Conservation (phyloP, 2,329 filamentous ascomycete species). For the Grosmannia clavigera region DNA sequence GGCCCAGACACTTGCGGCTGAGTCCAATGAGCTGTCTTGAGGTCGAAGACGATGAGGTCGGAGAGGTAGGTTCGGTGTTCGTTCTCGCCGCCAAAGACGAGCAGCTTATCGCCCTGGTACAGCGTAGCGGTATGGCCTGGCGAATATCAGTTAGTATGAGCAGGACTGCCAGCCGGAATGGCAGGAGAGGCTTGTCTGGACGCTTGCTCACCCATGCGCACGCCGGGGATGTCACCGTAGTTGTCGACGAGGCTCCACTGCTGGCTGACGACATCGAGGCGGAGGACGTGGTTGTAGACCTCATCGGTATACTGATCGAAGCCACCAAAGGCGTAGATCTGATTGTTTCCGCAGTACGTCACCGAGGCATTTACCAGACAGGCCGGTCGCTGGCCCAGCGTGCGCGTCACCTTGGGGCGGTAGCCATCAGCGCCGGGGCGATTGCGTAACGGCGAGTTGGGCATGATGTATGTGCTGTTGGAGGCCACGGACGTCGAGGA, state of each 20-base stretch:
- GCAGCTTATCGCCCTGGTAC: constrained; percentile 86
- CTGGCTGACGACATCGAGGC: constrained; percentile 72
- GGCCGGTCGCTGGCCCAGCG: constrained; percentile 69
- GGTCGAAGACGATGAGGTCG: constrained; percentile 90
- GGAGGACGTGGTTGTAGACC: constrained; percentile 95
- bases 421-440: constrained; percentile 59
- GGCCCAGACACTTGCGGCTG: constrained; percentile 78
- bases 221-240: constrained; percentile 93
- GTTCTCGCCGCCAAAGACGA: constrained; percentile 96
- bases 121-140: constrained; percentile 86
- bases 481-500: not conserved
- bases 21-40: constrained; percentile 90
- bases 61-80: constrained; percentile 92
- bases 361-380: constrained; percentile 97
- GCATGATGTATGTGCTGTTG: constrained; percentile 70
- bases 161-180: not conserved
- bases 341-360: constrained; percentile 95
- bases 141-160: not conserved
- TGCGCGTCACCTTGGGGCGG: constrained; percentile 70
- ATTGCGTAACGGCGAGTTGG: constrained; percentile 64
- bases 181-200: not conserved
- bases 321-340: constrained; percentile 95
- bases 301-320: constrained; percentile 99
- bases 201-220: constrained; percentile 68
- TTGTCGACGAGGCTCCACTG: constrained; percentile 97